Base-by-base conservation (phyloP, 2,329 filamentous ascomycete genomes). In the Phaeosphaeria sp. region DNA sequence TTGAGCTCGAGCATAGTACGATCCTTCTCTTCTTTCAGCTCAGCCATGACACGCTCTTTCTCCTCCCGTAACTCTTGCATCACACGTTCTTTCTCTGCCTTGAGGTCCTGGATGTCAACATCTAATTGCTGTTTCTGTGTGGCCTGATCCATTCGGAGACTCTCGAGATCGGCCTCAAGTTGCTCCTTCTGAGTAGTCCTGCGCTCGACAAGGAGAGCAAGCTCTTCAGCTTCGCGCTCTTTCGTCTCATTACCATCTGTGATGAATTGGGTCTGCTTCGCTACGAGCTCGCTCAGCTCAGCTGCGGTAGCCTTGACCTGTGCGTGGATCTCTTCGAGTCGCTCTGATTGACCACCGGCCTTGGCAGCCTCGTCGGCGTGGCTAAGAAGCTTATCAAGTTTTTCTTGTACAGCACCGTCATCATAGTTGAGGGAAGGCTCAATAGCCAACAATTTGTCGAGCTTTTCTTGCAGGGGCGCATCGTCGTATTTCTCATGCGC, bases 321-420 rank as follows among this genome's bases (percentile, higher is more conserved):
- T 63, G 90, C 85, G 70, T 97, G 92, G 50, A 98, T 95, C 75
- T 93, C 87, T 65, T 97, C 92, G 5, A 99, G 85, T 22, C 91
- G 91, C 61, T 90, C 89, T 46, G 97, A 85, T 66, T 93, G 91
- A 5, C 85, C 83, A 36, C 92, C 86, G 1, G 90, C 87, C 71
- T 92, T 89, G 51, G 85, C 85, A 0, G 91, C 85, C 20, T 86
- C 84, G 23, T 87, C 83, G 30, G 85, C 87, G 41, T 76, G 73
- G 9, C 85, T 85, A 42, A 93, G 77, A 21, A 87, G 78, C 63
- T 79, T 78, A 61, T 83, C 79, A 18, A 84, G 78, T 67, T 82
- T 81, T 61, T 89, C 84, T 11, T 88, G 85, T 10, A 89, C 79
- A 13, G 78, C 78, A 10, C 79, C 79, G 69, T 89, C 86, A 11